A percentile compares a stretch with the other conserved stretches of the same genome.
phyloP scores from a whole-genome alignment of 2,329 filamentous ascomycete species.

The Fusarium sp. region DNA sequence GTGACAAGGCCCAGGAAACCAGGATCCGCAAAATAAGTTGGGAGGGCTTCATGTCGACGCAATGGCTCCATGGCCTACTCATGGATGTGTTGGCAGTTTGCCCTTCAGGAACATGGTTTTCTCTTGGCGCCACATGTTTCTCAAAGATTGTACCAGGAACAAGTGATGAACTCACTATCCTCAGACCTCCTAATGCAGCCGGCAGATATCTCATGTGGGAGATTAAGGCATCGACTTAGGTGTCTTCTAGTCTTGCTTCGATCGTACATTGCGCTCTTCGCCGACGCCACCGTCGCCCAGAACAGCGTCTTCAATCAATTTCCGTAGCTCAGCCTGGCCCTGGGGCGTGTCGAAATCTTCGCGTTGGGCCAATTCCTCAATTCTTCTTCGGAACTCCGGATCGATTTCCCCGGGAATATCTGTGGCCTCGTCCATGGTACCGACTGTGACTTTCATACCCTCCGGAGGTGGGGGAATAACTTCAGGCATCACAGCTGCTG shows the following conservation, averaged over 20 bases:
- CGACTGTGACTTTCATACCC: conserved; percentile 81
- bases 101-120: conserved; percentile 65
- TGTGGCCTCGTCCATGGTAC: conserved; percentile 73
- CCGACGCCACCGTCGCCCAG: conserved; percentile 71
- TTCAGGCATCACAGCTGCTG: conserved; percentile 47
- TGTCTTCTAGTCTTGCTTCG: conserved; percentile 63
- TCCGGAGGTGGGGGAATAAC: conserved; percentile 74
- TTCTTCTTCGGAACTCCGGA: conserved; percentile 83
- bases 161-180: conserved; percentile 63
- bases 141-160: conserved; percentile 57
- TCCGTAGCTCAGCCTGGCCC: conserved; percentile 81
- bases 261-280: conserved; percentile 72
- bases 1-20: conserved; percentile 45
- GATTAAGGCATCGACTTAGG: conserved; percentile 58
- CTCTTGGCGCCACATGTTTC: conserved; percentile 64
- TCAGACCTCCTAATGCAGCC: conserved; percentile 61
- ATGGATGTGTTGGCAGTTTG: conserved; percentile 57
- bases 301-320: conserved; percentile 84
- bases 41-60: conserved; percentile 67
- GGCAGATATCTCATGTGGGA: conserved; percentile 72
- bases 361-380: conserved; percentile 86
- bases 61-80: conserved; percentile 63
- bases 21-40: conserved; percentile 65
- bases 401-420: conserved; percentile 75
- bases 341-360: conserved; percentile 85